These are phyloP conservation scores for Drechslerella coelobrocha DNA, from an alignment of 2,329 filamentous ascomycete species.

Conservation along the genomic window DNA sequence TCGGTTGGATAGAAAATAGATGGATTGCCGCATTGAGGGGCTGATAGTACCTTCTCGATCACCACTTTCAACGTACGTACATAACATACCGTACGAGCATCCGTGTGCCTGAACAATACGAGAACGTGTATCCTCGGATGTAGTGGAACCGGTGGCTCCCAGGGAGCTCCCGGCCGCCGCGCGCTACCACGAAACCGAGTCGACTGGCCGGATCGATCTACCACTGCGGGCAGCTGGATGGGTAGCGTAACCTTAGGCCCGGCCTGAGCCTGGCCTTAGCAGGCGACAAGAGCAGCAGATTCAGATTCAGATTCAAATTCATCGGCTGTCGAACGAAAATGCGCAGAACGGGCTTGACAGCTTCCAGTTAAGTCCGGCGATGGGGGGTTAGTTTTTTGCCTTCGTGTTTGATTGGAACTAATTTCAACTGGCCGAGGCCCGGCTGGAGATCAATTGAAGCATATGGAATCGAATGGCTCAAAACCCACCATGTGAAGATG, in stretches of 20 bases:
- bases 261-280: no score
- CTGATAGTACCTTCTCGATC: conserved; percentile 5
- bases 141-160: conserved; percentile 39
- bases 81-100: background rate
- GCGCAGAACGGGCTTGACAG: no score
- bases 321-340: no score
- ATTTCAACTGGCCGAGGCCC: conserved; percentile 36
- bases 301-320: no score
- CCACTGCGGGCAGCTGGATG: conserved; percentile 9
- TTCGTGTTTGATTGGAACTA: conserved; percentile 1
- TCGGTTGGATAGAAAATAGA: no score
- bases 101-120: background rate
- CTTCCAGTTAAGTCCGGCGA: conserved; percentile 8
- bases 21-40: conserved; percentile 27
- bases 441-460: background rate
- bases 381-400: background rate
- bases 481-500: conserved; percentile 37
- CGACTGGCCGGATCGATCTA: conserved; percentile 26
- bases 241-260: no score
- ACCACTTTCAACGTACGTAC: conserved; percentile 3
- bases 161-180: conserved; percentile 34
- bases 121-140: conserved; percentile 20
- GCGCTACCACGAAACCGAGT: conserved; percentile 22
- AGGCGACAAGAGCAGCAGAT: no score
- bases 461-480: conserved; percentile 3